These are phyloP conservation scores for Monosporozyma aerobia DNA, from an alignment of 805 yeast species.

Conservation along the genomic window DNA sequence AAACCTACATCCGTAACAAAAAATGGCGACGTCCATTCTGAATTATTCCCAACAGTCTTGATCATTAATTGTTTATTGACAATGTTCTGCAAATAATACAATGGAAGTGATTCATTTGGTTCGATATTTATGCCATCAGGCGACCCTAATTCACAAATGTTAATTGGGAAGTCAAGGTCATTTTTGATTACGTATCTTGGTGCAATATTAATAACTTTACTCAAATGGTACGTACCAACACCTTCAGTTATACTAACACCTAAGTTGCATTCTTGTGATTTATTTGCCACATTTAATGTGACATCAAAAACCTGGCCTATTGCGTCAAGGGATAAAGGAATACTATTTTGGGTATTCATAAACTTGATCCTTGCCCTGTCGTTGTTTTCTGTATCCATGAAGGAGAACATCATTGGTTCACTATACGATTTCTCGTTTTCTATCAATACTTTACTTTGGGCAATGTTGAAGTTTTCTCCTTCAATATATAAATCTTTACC, in stretches of 20 bases:
- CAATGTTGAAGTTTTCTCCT: conserved; percentile 46
- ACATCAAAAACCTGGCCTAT: conserved; percentile 71
- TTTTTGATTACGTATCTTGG: conserved; percentile 79
- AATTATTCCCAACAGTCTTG: conserved; percentile 45
- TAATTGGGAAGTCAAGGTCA: conserved; percentile 44
- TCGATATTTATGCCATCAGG: conserved; percentile 39
- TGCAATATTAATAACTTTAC: conserved; percentile 68
- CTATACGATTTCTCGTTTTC: conserved; percentile 26
- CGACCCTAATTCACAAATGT: conserved; percentile 61
- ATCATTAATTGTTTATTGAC: conserved; percentile 52
- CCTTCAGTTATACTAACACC: conserved; percentile 78
- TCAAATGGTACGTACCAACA: conserved; percentile 65
- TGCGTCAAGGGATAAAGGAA: conserved; percentile 76
- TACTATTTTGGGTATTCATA: conserved; percentile 63
- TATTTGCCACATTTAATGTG: conserved; percentile 39
- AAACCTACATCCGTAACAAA: conserved; percentile 78
- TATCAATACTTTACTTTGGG: conserved; percentile 35
- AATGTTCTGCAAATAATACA: conserved; percentile 49
- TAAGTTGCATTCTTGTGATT: conserved; percentile 54
- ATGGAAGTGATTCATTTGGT: conserved; percentile 42
- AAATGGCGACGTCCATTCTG: conserved; percentile 85
- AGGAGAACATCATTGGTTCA: conserved; percentile 78
- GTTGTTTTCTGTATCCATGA: conserved; percentile 49
- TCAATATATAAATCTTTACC: conserved; percentile 52
- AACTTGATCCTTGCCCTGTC: conserved; percentile 60